phyloP scores from a whole-genome alignment of 306 rosid genomes.

The Mucuna pruriens region DNA sequence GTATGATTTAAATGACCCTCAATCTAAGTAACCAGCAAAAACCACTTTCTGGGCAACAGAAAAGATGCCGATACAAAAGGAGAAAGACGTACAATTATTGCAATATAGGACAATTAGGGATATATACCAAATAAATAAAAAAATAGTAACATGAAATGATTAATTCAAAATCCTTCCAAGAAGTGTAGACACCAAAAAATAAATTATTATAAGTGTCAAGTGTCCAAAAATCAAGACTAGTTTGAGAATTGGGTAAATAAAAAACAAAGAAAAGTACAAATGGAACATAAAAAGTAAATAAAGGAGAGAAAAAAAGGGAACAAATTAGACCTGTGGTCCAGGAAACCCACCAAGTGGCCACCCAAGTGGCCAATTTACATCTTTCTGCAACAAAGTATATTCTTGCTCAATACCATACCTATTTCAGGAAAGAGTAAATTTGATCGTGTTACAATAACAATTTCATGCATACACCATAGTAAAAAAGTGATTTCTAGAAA shows the following conservation, averaged over 20 bases:
- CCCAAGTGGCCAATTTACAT: constrained; percentile 66
- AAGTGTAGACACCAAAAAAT: too few relatives aligned
- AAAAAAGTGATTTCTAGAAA: background rate
- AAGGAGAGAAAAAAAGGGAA: background rate
- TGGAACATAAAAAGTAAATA: too few relatives aligned
- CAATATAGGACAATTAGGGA: background rate
- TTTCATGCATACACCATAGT: background rate
- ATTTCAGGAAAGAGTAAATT: constrained; percentile 6
- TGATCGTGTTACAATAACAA: background rate
- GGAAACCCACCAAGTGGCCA: constrained; percentile 79
- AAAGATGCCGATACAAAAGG: background rate
- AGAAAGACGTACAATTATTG: background rate
- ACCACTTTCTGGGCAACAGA: background rate
- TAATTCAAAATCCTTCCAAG: background rate
- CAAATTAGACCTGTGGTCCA: constrained; percentile 54
- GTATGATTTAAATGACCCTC: background rate
- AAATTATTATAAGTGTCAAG: too few relatives aligned
- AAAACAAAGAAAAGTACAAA: too few relatives aligned
- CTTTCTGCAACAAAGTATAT: constrained; percentile 64
- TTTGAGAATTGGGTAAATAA: too few relatives aligned
- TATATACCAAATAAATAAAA: background rate
- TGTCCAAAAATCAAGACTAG: too few relatives aligned
- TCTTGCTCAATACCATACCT: constrained; percentile 81
- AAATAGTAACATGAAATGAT: background rate
- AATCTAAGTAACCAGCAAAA: background rate